Conservation (phyloP, 768 basidiomycete species). For the Suillus occidentalis region DNA sequence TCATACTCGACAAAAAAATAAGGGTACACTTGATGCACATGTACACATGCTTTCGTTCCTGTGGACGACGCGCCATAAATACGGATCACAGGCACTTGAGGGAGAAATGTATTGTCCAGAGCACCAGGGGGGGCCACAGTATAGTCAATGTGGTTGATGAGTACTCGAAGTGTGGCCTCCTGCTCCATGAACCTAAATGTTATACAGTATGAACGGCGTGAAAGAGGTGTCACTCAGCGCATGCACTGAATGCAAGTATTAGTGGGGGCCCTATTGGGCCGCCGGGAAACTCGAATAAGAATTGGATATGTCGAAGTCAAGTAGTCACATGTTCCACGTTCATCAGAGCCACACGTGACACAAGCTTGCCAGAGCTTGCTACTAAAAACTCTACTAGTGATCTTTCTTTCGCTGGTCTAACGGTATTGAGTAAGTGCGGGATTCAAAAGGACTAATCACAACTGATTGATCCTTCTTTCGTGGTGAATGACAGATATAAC, state of each 20-base stretch:
- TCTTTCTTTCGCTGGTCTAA: background rate
- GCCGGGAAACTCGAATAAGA: background rate
- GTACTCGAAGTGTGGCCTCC: slow-evolving; percentile 38
- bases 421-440: background rate
- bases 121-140: slow-evolving; percentile 53
- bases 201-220: background rate
- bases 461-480: slow-evolving; percentile 28
- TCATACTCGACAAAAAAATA: slow-evolving; percentile 89
- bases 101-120: slow-evolving; percentile 63
- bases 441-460: slow-evolving; percentile 7
- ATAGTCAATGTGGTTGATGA: slow-evolving; percentile 65
- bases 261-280: background rate
- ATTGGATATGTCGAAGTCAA: background rate
- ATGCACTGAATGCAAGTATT: background rate
- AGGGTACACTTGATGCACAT: slow-evolving; percentile 92
- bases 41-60: slow-evolving; percentile 79
- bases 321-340: too few relatives aligned
- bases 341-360: background rate
- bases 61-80: slow-evolving; percentile 83
- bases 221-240: background rate
- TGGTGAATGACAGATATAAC: slow-evolving; percentile 48
- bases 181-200: slow-evolving; percentile 5
- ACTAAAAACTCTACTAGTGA: background rate
- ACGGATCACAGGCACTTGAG: slow-evolving; percentile 75
- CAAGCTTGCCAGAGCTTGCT: too few relatives aligned